A percentile compares a stretch with the other conserved stretches of the same genome.
phyloP scores from a whole-genome alignment of 2,329 filamentous ascomycete species.

The Calonectria pteridis region DNA sequence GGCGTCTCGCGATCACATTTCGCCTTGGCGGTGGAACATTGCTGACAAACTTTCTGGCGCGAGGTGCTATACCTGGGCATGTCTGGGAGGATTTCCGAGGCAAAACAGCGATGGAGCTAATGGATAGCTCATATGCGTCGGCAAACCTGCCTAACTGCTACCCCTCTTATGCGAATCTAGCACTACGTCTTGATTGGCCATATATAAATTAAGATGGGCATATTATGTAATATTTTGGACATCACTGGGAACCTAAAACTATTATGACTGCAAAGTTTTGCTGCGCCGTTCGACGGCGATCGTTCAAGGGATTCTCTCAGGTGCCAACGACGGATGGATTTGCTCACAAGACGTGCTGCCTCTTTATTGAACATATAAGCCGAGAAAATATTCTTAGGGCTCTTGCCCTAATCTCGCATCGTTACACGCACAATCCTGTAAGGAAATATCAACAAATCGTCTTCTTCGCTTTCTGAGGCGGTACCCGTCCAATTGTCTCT shows the following conservation, averaged over 20 bases:
- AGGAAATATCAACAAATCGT: neutral
- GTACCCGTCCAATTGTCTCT: neutral
- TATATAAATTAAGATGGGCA: neutral
- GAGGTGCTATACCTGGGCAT: slow-evolving; percentile 49
- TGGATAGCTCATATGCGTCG: neutral
- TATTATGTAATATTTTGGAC: neutral
- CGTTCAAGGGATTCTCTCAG: neutral
- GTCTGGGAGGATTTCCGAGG: neutral
- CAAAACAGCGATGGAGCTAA: neutral
- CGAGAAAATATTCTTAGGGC: neutral
- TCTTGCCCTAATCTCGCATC: neutral
- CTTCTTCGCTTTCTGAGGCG: neutral
- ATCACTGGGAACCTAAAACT: neutral
- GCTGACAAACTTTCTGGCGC: slow-evolving; percentile 55
- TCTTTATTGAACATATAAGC: neutral
- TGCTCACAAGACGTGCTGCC: neutral
- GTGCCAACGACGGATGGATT: neutral
- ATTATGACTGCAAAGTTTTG: neutral
- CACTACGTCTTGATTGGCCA: neutral
- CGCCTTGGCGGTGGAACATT: slow-evolving; percentile 53
- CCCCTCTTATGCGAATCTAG: neutral
- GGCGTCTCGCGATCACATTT: slow-evolving; percentile 54
- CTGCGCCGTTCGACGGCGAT: neutral
- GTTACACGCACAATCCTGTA: neutral
- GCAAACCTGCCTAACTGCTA: neutral